A percentile compares a stretch with the other conserved stretches of the same genome.
Conservation (phyloP, 768 basidiomycete genomes). For the Tylopilus sp. region DNA sequence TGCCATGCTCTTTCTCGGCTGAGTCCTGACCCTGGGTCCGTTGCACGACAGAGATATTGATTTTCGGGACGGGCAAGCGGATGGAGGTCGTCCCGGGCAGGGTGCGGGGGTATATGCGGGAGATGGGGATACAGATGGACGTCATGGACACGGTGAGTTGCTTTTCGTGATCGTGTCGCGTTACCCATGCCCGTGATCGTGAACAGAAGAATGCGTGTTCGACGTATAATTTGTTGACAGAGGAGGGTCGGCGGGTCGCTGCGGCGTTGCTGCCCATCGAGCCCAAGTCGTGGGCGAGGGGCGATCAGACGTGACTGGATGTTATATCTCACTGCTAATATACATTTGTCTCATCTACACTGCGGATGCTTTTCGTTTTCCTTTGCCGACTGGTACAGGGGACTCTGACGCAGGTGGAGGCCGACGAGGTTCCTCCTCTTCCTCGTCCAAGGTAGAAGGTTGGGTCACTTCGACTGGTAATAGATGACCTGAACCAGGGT, state of each 20-base stretch:
- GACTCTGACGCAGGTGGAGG: constrained; percentile 29
- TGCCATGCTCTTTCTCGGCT: too few relatives aligned
- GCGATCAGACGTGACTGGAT: too few relatives aligned
- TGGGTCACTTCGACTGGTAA: constrained; percentile 57
- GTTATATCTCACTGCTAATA: constrained; percentile 10
- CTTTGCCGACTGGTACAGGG: constrained; percentile 36
- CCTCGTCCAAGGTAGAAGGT: constrained; percentile 59
- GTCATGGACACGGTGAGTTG: constrained; percentile 79
- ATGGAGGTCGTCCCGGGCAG: constrained; percentile 66
- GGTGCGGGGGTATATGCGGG: constrained; percentile 63
- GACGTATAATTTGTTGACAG: constrained; percentile 89
- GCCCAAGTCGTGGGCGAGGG: constrained; percentile 48
- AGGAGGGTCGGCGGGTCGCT: constrained; percentile 91
- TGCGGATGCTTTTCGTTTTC: constrained; percentile 58
- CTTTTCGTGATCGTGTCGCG: background rate
- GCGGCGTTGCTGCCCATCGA: constrained; percentile 80
- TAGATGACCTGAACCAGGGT: constrained; percentile 45
- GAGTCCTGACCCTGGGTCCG: background rate
- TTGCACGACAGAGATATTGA: constrained; percentile 70
- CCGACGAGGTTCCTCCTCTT: constrained; percentile 43
- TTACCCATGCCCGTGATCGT: background rate
- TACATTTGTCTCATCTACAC: constrained; percentile 14
- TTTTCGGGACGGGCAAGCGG: constrained; percentile 82
- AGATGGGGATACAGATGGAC: constrained; percentile 83
- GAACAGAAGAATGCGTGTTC: constrained; percentile 85